phyloP scores from a whole-genome alignment of 2,329 filamentous ascomycete genomes.

The Atkinsonella hypoxylon region DNA sequence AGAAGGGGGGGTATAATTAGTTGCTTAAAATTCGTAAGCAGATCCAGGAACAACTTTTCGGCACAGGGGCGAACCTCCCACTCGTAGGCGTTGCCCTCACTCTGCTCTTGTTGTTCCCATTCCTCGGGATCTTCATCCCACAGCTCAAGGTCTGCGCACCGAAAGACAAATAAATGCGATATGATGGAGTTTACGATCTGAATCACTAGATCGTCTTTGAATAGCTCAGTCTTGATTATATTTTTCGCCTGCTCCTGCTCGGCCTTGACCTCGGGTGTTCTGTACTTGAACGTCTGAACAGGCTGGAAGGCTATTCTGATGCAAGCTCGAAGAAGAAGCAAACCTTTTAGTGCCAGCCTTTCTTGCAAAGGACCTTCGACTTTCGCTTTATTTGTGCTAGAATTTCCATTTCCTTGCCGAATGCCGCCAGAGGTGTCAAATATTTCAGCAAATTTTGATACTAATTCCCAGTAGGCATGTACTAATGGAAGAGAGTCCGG shows the following conservation, averaged over 20 bases:
- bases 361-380: slow-evolving; percentile 57
- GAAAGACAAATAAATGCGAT: slow-evolving; percentile 78
- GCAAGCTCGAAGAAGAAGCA: slow-evolving; percentile 72
- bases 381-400: slow-evolving; percentile 33
- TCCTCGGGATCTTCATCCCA: slow-evolving; percentile 95
- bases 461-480: slow-evolving; percentile 74
- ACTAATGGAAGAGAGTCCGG: slow-evolving; percentile 69
- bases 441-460: slow-evolving; percentile 62
- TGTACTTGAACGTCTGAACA: slow-evolving; percentile 72
- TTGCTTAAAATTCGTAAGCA: slow-evolving; percentile 79
- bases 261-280: slow-evolving; percentile 58
- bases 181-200: slow-evolving; percentile 78
- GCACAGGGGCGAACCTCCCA: slow-evolving; percentile 87
- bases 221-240: slow-evolving; percentile 58
- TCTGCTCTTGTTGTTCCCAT: slow-evolving; percentile 86
- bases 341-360: slow-evolving; percentile 68
- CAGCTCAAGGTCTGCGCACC: slow-evolving; percentile 70
- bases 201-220: slow-evolving; percentile 65
- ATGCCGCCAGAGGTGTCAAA: slow-evolving; percentile 53
- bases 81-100: slow-evolving; percentile 74
- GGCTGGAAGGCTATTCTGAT: slow-evolving; percentile 77
- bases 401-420: slow-evolving; percentile 28
- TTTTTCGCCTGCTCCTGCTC: slow-evolving; percentile 61
- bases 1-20: slow-evolving; percentile 70
- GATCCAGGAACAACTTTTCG: slow-evolving; percentile 85